These are phyloP conservation scores for Trichoderma sp. DNA, from an alignment of 2,329 filamentous ascomycete genomes.

Conservation along the genomic window DNA sequence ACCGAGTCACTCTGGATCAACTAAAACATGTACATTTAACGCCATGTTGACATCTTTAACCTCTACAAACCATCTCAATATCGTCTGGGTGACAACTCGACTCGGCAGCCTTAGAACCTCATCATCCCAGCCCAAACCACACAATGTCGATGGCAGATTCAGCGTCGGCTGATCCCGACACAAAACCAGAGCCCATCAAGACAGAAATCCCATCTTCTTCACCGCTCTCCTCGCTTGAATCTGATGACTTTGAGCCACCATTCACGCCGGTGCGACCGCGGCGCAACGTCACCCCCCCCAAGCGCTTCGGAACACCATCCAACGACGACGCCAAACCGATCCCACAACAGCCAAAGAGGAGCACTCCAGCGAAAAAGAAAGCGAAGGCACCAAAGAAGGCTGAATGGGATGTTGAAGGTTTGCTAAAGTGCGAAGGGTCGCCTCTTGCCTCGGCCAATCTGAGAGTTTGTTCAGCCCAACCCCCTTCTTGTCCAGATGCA, in stretches of 20 bases:
- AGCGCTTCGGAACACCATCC: not conserved
- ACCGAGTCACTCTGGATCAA: not conserved
- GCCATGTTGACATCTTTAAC: not conserved
- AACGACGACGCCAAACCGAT: not conserved
- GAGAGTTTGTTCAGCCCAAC: constrained; percentile 30
- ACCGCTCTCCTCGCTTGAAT: not conserved
- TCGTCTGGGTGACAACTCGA: not conserved
- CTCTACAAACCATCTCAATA: not conserved
- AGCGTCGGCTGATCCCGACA: not conserved
- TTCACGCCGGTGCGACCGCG: constrained; percentile 1
- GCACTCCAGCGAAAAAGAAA: not conserved
- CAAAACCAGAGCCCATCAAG: not conserved
- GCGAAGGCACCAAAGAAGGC: constrained; percentile 25
- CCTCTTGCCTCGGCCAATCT: constrained; percentile 39
- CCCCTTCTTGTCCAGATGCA: not conserved
- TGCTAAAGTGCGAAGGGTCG: constrained; percentile 38
- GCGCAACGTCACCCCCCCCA: not conserved
- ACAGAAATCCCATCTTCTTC: not conserved
- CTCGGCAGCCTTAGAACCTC: not conserved
- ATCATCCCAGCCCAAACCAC: not conserved
- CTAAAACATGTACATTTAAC: not conserved
- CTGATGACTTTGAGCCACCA: not conserved
- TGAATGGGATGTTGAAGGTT: constrained; percentile 37
- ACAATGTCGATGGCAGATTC: not conserved
- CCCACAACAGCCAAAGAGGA: constrained; percentile 6